phyloP scores from a whole-genome alignment of 1,284 basidiomycete species.

The Marasmius sp. region DNA sequence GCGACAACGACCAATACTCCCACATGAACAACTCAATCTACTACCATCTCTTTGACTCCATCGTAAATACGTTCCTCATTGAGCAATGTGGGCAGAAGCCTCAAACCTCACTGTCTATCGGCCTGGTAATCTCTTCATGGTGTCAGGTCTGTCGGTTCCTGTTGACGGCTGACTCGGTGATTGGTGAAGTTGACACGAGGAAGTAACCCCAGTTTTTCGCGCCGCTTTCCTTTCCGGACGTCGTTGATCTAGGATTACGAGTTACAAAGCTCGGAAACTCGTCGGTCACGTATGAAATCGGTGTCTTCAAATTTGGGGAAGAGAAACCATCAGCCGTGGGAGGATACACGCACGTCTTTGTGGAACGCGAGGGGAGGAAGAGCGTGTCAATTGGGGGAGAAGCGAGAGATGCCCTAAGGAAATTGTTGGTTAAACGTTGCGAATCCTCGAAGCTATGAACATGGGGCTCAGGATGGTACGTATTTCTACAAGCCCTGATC shows the following conservation, averaged over 20 bases:
- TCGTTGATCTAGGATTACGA: conserved; percentile 64
- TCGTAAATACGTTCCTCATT: conserved; percentile 74
- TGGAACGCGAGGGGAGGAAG: conserved; percentile 55
- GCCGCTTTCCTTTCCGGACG: conserved; percentile 67
- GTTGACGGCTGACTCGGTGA: conserved; percentile 1
- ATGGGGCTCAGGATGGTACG: not conserved
- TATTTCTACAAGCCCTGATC: not conserved
- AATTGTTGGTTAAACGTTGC: conserved; percentile 21
- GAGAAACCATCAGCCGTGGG: conserved; percentile 62
- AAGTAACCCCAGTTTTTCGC: conserved; percentile 51
- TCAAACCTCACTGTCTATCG: conserved; percentile 51
- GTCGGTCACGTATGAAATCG: conserved; percentile 75
- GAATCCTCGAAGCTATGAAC: not conserved
- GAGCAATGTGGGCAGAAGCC: conserved; percentile 55
- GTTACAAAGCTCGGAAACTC: conserved; percentile 65
- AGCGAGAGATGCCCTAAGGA: conserved; percentile 43
- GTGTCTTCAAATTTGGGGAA: conserved; percentile 57
- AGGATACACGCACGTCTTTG: conserved; percentile 82
- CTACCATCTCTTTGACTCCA: conserved; percentile 76
- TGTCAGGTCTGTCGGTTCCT: conserved; percentile 45
- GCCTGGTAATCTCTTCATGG: conserved; percentile 70
- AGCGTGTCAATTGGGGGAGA: conserved; percentile 43
- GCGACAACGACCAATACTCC: conserved; percentile 79
- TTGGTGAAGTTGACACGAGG: not conserved
- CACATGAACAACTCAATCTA: conserved; percentile 81